Conservation (phyloP, 495 filamentous ascomycete species). For the Penicillium canescens region DNA sequence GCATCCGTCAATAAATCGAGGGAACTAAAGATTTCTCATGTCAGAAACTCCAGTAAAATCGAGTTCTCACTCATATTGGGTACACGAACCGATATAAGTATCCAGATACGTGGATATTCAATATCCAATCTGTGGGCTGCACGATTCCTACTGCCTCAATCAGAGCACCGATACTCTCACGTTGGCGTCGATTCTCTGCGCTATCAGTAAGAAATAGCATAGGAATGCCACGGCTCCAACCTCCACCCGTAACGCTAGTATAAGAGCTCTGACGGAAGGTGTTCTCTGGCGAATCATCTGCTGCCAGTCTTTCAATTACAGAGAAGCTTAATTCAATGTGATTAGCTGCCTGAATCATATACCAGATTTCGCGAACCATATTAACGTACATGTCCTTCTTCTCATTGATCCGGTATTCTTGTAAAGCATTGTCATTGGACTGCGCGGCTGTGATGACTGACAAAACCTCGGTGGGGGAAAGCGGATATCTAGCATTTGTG, state of each 20-base stretch:
- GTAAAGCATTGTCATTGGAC: no score
- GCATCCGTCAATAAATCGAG: constrained; percentile 22
- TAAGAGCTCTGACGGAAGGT: constrained; percentile 26
- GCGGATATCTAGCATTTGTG: no score
- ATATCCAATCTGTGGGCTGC: constrained; percentile 25
- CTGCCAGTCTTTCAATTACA: constrained; percentile 21
- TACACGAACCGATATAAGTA: constrained; percentile 1
- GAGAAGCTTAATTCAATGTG: no score
- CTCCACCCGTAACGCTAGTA: constrained; percentile 28
- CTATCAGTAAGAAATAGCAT: constrained; percentile 26
- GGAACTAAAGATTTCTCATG: constrained; percentile 9
- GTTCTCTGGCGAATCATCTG: constrained; percentile 22
- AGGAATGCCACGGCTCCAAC: constrained; percentile 16
- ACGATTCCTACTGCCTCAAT: constrained; percentile 15
- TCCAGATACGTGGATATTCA: constrained; percentile 27
- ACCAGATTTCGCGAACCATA: no score
- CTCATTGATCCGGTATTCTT: no score
- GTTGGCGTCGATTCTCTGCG: constrained; percentile 28
- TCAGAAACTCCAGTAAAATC: no score
- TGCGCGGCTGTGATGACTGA: no score
- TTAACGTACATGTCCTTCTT: no score
- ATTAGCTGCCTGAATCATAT: no score
- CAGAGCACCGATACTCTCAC: constrained; percentile 20
- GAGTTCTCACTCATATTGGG: no score
- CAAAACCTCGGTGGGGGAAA: no score